phyloP scores from a whole-genome alignment of 352 stramenopile genomes.

The Peronosclerospora sorghi region DNA sequence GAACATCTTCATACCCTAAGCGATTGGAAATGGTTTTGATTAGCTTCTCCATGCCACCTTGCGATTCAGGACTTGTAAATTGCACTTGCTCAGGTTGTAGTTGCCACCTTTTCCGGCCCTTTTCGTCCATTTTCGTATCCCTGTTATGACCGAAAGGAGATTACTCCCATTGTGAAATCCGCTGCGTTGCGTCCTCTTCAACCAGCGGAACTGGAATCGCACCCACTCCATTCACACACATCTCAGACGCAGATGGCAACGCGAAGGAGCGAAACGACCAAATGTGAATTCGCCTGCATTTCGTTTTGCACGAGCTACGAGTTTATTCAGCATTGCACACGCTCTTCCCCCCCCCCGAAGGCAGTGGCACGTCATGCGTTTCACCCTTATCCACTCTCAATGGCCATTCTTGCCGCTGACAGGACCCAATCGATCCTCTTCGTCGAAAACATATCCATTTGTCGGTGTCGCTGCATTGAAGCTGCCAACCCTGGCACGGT shows the following conservation, averaged over 20 bases:
- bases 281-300: constrained; percentile 7
- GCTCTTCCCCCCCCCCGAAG: neutral
- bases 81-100: constrained; percentile 5
- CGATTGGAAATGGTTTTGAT: constrained; percentile 5
- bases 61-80: constrained; percentile 1
- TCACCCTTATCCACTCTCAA: constrained; percentile 4
- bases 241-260: neutral
- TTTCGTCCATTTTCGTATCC: constrained; percentile 4
- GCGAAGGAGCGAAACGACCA: constrained; percentile 3
- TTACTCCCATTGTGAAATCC: constrained; percentile 8
- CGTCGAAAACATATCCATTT: too few relatives aligned
- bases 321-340: constrained; percentile 3
- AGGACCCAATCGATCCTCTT: too few relatives aligned
- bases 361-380: neutral
- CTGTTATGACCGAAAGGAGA: constrained; percentile 9
- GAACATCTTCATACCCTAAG: constrained; percentile 5
- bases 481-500: too few relatives aligned
- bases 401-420: constrained; percentile 1
- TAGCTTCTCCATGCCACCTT: too few relatives aligned
- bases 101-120: constrained; percentile 7
- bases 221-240: constrained; percentile 3
- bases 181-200: constrained; percentile 2
- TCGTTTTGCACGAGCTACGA: constrained; percentile 4
- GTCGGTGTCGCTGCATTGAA: too few relatives aligned
- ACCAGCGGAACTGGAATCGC: neutral